Evolutionary conservation across 495 filamentous ascomycete genomes (phyloP).

Genomic region (Daldinia caldariorum): DNA sequence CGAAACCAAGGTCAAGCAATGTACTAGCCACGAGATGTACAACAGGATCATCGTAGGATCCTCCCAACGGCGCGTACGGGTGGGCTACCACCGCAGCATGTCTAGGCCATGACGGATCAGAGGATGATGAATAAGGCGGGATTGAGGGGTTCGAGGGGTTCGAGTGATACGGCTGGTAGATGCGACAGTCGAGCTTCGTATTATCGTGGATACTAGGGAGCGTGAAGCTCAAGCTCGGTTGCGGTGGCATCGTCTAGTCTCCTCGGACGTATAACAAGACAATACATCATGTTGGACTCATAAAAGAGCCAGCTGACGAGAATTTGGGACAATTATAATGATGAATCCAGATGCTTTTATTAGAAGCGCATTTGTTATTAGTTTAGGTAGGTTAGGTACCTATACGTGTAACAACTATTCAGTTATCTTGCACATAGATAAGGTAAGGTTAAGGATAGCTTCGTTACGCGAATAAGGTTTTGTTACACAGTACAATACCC

Average conservation of each 20-base stretch:
- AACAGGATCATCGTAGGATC: constrained; percentile 82
- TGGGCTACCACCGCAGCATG: constrained; percentile 85
- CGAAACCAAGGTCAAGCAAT: constrained; percentile 71
- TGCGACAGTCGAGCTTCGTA: constrained; percentile 75
- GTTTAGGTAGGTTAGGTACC: too few relatives aligned
- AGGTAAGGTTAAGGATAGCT: not conserved
- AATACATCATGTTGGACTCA: constrained; percentile 35
- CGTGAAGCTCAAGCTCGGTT: constrained; percentile 74
- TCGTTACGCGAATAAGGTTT: not conserved
- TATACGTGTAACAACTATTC: not conserved
- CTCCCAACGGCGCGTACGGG: constrained; percentile 89
- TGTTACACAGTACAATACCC: too few relatives aligned
- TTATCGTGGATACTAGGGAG: constrained; percentile 87
- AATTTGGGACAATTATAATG: not conserved
- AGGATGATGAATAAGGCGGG: not conserved
- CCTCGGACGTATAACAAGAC: constrained; percentile 6
- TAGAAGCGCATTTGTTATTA: constrained; percentile 2
- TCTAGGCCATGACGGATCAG: constrained; percentile 51
- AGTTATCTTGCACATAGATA: not conserved
- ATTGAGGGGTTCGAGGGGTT: constrained; percentile 30
- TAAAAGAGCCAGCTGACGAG: constrained; percentile 4
- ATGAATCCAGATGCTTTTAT: not conserved
- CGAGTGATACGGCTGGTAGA: constrained; percentile 73
- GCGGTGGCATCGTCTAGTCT: constrained; percentile 51
- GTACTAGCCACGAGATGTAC: constrained; percentile 70